Evolutionary conservation across 2,329 filamentous ascomycete genomes (phyloP), one percentile per base, ranked within the genome.

Genomic region (Metarhizium guizhouense): DNA sequence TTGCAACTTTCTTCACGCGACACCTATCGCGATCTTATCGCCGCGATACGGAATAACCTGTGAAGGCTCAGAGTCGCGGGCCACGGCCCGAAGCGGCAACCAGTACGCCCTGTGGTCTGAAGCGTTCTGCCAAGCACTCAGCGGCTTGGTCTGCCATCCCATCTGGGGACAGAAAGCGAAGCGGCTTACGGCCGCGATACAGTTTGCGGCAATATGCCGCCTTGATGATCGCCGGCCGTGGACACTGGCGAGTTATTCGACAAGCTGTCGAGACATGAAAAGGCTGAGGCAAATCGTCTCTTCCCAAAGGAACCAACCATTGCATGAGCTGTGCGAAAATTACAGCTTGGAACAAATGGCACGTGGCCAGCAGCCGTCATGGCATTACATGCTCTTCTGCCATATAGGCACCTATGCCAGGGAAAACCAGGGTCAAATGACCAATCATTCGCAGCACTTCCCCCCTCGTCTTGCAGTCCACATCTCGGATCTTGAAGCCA

Each of bases 211-310:
- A 2, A 20, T 56, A 20, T 56, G 51, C 30, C 51, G 54, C 3
- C 42, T 34, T 1, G 51, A 51, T n/a, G 45, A 56, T n/a, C 34
- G 51, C 2, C 51, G 49, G 47, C 51, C 54, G 3, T 56, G 54
- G 51, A 34, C 34, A n/a, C 32, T 56, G 43, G 25, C 25, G 4
- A 25, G 25, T 43, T 51, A 1, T 50, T 51, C 34, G 14, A 14
- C 6, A 34, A 6, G 10, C 45, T 38, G 1, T 53, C 51, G 10
- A 53, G 54, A 13, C 2, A 29, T 56, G n/a, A 34, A 56, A 16
- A 36, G 20, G 1, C 11, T 53, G 16, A 34, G 47, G 36, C 14
- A 18, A 2, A 14, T 50, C 6, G 47, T 47, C 13, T 14, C 34
- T 29, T 6, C 25, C 25, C 25, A 25, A 25, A 25, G 25, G 14